Evolutionary conservation across 192 early-diverging fungal species (phyloP), one percentile per base, ranked within the genome.

Genomic region (Rhizoclosmatium sp.): DNA sequence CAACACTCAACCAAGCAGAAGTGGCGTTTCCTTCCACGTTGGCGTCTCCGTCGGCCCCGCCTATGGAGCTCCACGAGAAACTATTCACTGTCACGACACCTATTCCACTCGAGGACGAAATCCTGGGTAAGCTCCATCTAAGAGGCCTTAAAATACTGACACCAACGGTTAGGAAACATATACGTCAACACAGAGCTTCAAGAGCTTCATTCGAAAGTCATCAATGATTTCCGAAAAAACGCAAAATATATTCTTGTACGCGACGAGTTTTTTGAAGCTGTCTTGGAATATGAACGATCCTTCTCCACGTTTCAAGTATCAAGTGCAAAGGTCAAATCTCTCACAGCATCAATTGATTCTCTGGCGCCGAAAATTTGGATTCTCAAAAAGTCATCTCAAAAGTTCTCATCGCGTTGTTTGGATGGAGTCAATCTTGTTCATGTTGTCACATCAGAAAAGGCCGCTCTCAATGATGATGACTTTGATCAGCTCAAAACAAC

Each of bases 201-300:
- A 75, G 48, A 62, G 45, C n/a, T 47, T 7, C 45, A 71, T 45
- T 21, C 47, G 14, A 58, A 21, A 49, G 42, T 59, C 42, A 49
- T 75, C 23, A 68, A 65, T 16, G 79, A 80, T 39, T 80, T 80
- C 58, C 64, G 79, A 44, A 67, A 74, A 7, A 69, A 59, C 49
- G 71, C 73, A 7, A 68, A 65, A 74, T 65, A 75, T 51, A 19
- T 75, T n/a, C 65, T 66, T 40, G 44, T 45, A 41, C 64, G 72
- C 47, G 79, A 80, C 56, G 21, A 67, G 23, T 80, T 80, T 47
- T 80, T 75, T 65, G 79, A 74, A 45, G 42, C 60, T 3, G 49
- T 80, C 7, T 48, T 49, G 49, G 73, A 80, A 31, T 80, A 80
- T 59, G 79, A 80, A 31, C 59, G 47, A 1, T 65, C 79, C 14